Evolutionary conservation across 352 stramenopile species (phyloP).

Genomic region (Pythium sp.): DNA sequence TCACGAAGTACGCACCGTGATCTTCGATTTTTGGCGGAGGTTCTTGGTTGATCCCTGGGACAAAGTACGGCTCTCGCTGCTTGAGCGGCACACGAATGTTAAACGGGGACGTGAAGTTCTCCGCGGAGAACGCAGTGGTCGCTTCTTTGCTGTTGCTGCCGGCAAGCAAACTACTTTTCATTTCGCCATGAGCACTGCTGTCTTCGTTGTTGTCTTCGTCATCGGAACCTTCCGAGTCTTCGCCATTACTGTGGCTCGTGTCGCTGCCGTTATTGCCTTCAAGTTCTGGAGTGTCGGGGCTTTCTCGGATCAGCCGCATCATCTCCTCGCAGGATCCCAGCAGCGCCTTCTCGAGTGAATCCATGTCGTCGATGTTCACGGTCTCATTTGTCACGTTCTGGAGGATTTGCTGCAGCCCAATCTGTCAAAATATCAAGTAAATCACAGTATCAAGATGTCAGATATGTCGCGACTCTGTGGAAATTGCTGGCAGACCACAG

Average conservation of each 20-base stretch:
- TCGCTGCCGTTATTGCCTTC: background rate
- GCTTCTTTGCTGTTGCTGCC: conserved; percentile 15
- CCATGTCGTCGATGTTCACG: conserved; percentile 67
- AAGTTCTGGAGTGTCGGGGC: background rate
- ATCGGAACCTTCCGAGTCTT: background rate
- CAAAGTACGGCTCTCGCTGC: conserved; percentile 51
- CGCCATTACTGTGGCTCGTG: background rate
- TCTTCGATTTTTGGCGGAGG: conserved; percentile 26
- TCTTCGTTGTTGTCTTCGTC: conserved; percentile 12
- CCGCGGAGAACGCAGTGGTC: conserved; percentile 26
- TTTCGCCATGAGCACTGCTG: conserved; percentile 6
- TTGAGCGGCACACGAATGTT: conserved; percentile 72
- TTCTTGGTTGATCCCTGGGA: conserved; percentile 42
- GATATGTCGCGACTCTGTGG: background rate
- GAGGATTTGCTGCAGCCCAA: conserved; percentile 77
- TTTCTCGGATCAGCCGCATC: conserved; percentile 63
- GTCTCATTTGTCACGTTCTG: conserved; percentile 72
- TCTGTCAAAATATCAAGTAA: conserved; percentile 25
- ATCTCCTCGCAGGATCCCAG: conserved; percentile 69
- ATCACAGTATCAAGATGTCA: background rate
- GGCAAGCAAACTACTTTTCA: background rate
- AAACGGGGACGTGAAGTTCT: conserved; percentile 73
- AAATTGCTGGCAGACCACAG: background rate
- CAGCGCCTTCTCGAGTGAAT: conserved; percentile 52
- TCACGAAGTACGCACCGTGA: conserved; percentile 21